Evolutionary conservation across 345 rosid genomes (phyloP), one percentile per base, ranked within the genome.

Genomic region (Raphanus sativus): DNA sequence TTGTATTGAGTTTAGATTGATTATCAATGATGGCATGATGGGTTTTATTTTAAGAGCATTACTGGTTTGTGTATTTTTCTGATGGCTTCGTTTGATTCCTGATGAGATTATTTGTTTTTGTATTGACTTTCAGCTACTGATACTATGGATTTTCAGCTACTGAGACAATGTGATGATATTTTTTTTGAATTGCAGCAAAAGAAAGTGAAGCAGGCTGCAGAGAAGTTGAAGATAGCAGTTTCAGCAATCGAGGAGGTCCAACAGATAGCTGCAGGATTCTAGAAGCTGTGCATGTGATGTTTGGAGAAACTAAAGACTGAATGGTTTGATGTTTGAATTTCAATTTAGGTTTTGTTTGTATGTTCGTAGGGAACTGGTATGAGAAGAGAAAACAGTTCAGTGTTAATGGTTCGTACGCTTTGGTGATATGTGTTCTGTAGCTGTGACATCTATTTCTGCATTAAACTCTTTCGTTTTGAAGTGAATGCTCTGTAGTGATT

Each of bases 141-240:
- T n/a, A n/a, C n/a, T n/a, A n/a, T n/a, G n/a, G n/a, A n/a, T n/a
- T n/a, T n/a, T n/a, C n/a, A n/a, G n/a, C n/a, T n/a, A n/a, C n/a
- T n/a, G n/a, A 29, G 48, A 12, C 38, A 64, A 21, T 38, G 9
- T 33, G 1, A 15, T 69, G 40, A 28, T 62, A 52, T 61, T 50
- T 50, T 5, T 3, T n/a, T 48, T 60, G 26, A 29, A 55, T 72
- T 79, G 75, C 70, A 79, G 82, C 17, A 62, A 73, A 73, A 36
- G 74, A 79, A 73, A 21, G 75, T 73, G 74, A 79, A 73, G 75
- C 78, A 73, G n/a, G 82, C 75, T 17, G 70, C 65, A 52, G 78
- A 70, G 1, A 79, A 62, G 82, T 68, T 73, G 78, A 67, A 68
- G 29, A 0, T 5, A 74, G 82, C 79, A 30, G 67, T 62, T 0